Evolutionary conservation across 208 protist species (phyloP).

Genomic region (Hexamita inflata): DNA sequence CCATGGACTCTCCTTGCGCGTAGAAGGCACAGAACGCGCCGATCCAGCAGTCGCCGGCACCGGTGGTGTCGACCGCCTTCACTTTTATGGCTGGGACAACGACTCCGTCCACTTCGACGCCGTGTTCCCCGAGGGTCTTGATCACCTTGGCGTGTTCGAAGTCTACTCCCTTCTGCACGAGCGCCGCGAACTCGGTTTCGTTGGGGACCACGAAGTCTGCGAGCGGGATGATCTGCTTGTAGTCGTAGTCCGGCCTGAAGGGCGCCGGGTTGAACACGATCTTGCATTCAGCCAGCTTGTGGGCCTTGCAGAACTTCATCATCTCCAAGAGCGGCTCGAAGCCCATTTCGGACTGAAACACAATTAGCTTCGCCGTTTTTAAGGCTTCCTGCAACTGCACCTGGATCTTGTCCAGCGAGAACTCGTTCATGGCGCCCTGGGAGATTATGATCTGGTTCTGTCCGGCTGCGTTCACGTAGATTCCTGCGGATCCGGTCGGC

Average conservation of each 20-base stretch:
- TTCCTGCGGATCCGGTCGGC: slow-evolving; percentile 12
- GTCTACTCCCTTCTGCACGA: not conserved
- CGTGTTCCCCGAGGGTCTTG: not conserved
- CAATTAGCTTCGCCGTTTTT: not conserved
- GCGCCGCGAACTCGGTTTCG: not conserved
- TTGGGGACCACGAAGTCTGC: slow-evolving; percentile 11
- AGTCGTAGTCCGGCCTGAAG: not conserved
- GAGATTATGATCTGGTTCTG: not conserved
- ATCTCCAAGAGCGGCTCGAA: not conserved
- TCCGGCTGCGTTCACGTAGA: not conserved
- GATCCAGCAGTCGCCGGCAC: slow-evolving; percentile 23
- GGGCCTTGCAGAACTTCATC: not conserved
- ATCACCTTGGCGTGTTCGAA: not conserved
- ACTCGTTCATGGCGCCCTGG: slow-evolving; percentile 4
- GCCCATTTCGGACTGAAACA: slow-evolving; percentile 3
- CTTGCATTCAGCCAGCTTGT: not conserved
- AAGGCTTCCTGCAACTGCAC: not conserved
- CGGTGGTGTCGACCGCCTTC: not conserved
- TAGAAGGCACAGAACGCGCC: slow-evolving; percentile 1
- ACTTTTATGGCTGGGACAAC: not conserved
- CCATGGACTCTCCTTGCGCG: too few species aligned
- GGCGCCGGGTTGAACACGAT: slow-evolving; percentile 21
- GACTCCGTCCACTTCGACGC: not conserved
- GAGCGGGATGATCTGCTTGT: not conserved
- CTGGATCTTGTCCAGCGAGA: not conserved